Conservation (phyloP, 345 rosid species). For the Litchi chinensis region DNA sequence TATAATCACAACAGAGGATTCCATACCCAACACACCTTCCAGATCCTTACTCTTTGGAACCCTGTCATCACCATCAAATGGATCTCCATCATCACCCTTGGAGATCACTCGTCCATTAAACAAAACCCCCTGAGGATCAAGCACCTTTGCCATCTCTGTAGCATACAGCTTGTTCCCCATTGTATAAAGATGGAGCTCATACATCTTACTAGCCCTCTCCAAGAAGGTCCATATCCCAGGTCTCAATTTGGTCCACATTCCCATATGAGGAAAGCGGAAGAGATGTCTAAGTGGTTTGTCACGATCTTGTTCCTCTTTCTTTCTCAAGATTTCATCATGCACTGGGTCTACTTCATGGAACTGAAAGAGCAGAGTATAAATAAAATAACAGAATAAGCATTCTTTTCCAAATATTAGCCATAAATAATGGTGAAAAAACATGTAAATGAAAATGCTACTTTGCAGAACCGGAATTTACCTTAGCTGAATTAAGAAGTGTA, state of each 20-base stretch:
- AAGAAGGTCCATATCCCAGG: constrained; percentile 97
- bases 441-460: background rate
- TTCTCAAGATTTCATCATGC: constrained; percentile 84
- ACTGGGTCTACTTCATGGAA: constrained; percentile 80
- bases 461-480: constrained; percentile 44
- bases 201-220: constrained; percentile 94
- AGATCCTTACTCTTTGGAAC: constrained; percentile 94
- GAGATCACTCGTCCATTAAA: constrained; percentile 97
- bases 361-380: constrained; percentile 39
- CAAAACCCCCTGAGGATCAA: constrained; percentile 83
- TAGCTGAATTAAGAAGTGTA: constrained; percentile 98
- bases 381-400: constrained; percentile 1
- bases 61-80: constrained; percentile 83
- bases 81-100: constrained; percentile 93
- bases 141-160: constrained; percentile 99
- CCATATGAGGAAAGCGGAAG: constrained; percentile 91
- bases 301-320: constrained; percentile 96
- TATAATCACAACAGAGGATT: constrained; percentile 89
- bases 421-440: background rate
- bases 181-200: constrained; percentile 93
- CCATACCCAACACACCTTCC: constrained; percentile 99
- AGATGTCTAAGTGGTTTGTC: constrained; percentile 84
- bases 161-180: constrained; percentile 99
- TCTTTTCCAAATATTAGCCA: background rate
- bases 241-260: constrained; percentile 98